Base-by-base conservation (phyloP, 1,139 yeast species). In the Kurtzmaniella quercitrusa region DNA sequence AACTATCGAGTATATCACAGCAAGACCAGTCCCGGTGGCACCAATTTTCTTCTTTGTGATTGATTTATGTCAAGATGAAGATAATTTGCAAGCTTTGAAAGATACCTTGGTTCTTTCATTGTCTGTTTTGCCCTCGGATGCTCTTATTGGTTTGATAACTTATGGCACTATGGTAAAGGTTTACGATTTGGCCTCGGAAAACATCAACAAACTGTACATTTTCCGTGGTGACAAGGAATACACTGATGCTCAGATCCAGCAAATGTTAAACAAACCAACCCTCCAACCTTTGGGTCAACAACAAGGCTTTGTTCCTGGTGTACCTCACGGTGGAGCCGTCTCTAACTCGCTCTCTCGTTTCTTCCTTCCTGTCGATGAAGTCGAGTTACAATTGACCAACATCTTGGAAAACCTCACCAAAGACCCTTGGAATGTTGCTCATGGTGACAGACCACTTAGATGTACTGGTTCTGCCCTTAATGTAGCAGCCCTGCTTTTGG, bases 131-230 rank as follows among this genome's bases (percentile, higher is more conserved):
- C 99, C 99, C 23, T 95, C 96, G 38, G 89, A 93, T 58, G 94
- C 97, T 2, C 75, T 91, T 47, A 84, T 93, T 47, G 98, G 98
- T 39, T 77, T 93, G 55, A 80, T 93, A 57, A 91, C 98, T 34
- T 93, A 78, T 62, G 98, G 98, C 44, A 91, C 96, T 35, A 91
- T 88, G 78, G 89, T 91, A 46, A 95, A 89, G 60, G 88, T 94
- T 43, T 95, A 93, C 63, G 98, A 94, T 65, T 72, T 93, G 52
- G 93, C 93, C 28, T 83, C 85, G 56, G 80, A 83, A 45, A 75
- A 80, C 32, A 82, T 94, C 60, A 81, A 80, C 57, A 88, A 87
- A 65, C 81, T 89, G 45, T 88, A 80, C 61, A 91, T 93, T 26
- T 94, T 93, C 68, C 81, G 96, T 57, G 98, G 98, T 47, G 93